Evolutionary conservation across 2,329 filamentous ascomycete species (phyloP).

Genomic region (Aspergillus sp.): DNA sequence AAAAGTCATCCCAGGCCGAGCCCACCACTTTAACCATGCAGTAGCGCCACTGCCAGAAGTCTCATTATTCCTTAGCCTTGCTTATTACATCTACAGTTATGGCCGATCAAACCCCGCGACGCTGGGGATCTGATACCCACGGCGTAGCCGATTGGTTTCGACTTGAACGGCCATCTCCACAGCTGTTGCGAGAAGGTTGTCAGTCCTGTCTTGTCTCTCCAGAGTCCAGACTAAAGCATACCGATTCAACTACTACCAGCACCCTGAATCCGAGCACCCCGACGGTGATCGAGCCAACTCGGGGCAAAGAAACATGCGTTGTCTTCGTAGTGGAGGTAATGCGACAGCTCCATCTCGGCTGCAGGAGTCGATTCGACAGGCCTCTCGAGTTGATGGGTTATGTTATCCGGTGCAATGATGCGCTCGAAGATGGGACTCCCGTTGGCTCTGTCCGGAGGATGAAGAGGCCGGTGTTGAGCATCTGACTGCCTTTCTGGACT

Average conservation of each 20-base stretch:
- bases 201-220: not conserved
- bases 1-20: not conserved
- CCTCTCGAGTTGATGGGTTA: slow-evolving; percentile 8
- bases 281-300: slow-evolving; percentile 26
- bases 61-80: not conserved
- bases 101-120: not conserved
- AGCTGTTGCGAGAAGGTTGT: not conserved
- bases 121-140: not conserved
- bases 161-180: not conserved
- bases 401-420: not conserved
- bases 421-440: not conserved
- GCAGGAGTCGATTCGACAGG: slow-evolving; percentile 18
- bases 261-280: not conserved
- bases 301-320: slow-evolving; percentile 43
- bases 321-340: slow-evolving; percentile 42
- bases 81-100: slow-evolving; percentile 1
- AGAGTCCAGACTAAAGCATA: not conserved
- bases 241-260: not conserved
- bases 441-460: slow-evolving; percentile 1
- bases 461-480: not conserved
- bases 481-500: slow-evolving; percentile 6
- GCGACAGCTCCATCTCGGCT: slow-evolving; percentile 30
- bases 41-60: slow-evolving; percentile 7
- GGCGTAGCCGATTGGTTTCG: not conserved
- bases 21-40: slow-evolving; percentile 10